Evolutionary conservation across 805 yeast species (phyloP), one percentile per base, ranked within the genome.

Genomic region (Ogataea philodendri): DNA sequence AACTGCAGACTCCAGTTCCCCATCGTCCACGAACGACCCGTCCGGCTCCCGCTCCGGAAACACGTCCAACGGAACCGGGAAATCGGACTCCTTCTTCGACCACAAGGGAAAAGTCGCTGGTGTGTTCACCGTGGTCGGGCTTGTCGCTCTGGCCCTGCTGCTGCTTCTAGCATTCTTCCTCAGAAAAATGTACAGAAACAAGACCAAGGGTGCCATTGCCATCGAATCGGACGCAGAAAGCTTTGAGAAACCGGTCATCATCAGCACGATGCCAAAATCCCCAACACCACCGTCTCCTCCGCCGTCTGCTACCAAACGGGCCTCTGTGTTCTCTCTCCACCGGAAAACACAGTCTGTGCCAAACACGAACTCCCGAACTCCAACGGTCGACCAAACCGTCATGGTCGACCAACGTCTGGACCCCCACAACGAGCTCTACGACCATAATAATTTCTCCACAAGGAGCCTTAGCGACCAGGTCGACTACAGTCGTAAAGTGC

Each of bases 71-170:
- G n/a, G n/a, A n/a, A n/a, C n/a, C n/a, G n/a, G n/a, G n/a, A n/a
- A n/a, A n/a, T n/a, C n/a, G n/a, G 30, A 56, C 5, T 28, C 59
- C 13, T 86, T 81, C 53, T 86, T 83, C 69, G 67, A 70, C 39
- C 65, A 76, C 30, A 75, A 74, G 29, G 94, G 90, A 0, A 83
- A 81, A 54, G 93, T 86, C 1, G 94, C 89, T 0, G 96, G 94
- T 3, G 83, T 87, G 0, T 86, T 86, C 60, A 76, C 83, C 2
- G 88, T 75, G 0, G 93, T 86, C 11, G 95, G 89, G 1, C 49
- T 86, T 1, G 78, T 80, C 1, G 72, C 62, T 1, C 48, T 75
- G 0, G 68, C 68, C 1, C 30, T 78, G 1, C 31, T 81, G 1
- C 48, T 62, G 0, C 62, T 67, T 1, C 42, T 81, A 42, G 41